These are phyloP conservation scores for Metarhizium sp. DNA, from an alignment of 2,329 filamentous ascomycete genomes.

Conservation along the genomic window DNA sequence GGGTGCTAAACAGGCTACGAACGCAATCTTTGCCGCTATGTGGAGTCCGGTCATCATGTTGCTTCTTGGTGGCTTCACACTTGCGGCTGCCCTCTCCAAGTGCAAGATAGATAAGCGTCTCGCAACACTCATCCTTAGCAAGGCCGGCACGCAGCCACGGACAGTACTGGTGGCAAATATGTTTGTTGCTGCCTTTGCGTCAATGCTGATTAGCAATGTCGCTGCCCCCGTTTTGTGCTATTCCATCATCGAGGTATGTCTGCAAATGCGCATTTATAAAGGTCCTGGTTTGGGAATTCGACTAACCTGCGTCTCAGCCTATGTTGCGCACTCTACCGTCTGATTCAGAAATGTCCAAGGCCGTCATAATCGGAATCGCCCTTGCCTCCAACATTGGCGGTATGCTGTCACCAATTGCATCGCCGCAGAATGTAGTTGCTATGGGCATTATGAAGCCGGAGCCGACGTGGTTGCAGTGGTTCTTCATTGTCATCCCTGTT, in stretches of 20 bases:
- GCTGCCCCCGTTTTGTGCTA: slow-evolving; percentile 95
- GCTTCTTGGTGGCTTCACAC: slow-evolving; percentile 87
- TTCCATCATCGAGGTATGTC: slow-evolving; percentile 80
- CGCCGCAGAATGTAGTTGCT: slow-evolving; percentile 94
- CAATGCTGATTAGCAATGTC: slow-evolving; percentile 99
- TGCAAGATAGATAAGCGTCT: slow-evolving; percentile 97
- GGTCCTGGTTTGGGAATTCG: not conserved
- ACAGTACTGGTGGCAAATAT: slow-evolving; percentile 95
- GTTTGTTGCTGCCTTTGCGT: slow-evolving; percentile 95
- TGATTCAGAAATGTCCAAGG: slow-evolving; percentile 89
- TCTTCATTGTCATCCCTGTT: slow-evolving; percentile 89
- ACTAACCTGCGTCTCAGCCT: slow-evolving; percentile 42
- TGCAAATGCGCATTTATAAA: not conserved
- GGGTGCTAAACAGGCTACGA: slow-evolving; percentile 69
- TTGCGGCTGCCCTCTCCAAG: slow-evolving; percentile 90
- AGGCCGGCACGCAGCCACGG: slow-evolving; percentile 82
- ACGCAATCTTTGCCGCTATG: slow-evolving; percentile 88
- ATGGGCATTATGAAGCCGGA: slow-evolving; percentile 89
- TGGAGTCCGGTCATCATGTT: slow-evolving; percentile 99
- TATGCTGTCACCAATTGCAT: slow-evolving; percentile 93
- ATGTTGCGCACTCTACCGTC: slow-evolving; percentile 87
- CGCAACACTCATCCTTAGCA: slow-evolving; percentile 91
- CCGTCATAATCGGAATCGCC: slow-evolving; percentile 89
- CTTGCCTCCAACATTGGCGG: slow-evolving; percentile 93
- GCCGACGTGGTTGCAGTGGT: slow-evolving; percentile 93